Evolutionary conservation across 441 rosid species (phyloP), one percentile per base, ranked within the genome.

Genomic region (Mallotus japonicus): DNA sequence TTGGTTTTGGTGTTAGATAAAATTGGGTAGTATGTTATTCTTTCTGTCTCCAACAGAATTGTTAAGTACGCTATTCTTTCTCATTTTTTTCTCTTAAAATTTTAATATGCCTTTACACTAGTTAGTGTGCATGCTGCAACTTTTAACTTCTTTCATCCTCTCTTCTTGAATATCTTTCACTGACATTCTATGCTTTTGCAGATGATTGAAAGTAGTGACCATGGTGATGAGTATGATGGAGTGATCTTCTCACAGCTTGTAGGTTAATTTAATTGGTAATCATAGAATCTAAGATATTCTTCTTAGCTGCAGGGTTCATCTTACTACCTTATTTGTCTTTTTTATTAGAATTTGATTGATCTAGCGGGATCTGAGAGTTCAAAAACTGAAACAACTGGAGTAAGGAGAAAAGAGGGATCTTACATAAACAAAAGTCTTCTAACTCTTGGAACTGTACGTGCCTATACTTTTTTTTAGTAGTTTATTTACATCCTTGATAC

Each of bases 351-450:
- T 89, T 83, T 96, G 90, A 96, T 96, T 70, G 99, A 96, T 80
- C 87, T 96, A 68, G 99, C 99, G 77, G 99, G 99, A 82, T 96
- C 99, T 56, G 98, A 96, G 87, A 96, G 99, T 84, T 93, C 99
- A 78, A 96, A 96, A 87, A 96, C 99, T 32, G 99, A 96, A 84
- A 96, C 99, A 72, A 93, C 97, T 70, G 98, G 99, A 73, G 55
- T 96, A 69, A 82, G 99, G 83, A 92, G 99, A 83, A 96, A 93
- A 79, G 99, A 96, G 83, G 99, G 98, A 80, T 86, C 99, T 77
- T 96, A 91, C 86, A 96, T 96, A 79, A 96, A 96, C 90, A 96
- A 96, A 88, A 96, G 98, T 74, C 99, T 96, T 82, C 88, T 96
- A 54, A 96, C 99, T 76, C 97, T 96, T 77, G 99, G 99, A 84